These are phyloP conservation scores for Geotrichum siamense DNA, from an alignment of 1,139 yeast genomes.

Conservation along the genomic window DNA sequence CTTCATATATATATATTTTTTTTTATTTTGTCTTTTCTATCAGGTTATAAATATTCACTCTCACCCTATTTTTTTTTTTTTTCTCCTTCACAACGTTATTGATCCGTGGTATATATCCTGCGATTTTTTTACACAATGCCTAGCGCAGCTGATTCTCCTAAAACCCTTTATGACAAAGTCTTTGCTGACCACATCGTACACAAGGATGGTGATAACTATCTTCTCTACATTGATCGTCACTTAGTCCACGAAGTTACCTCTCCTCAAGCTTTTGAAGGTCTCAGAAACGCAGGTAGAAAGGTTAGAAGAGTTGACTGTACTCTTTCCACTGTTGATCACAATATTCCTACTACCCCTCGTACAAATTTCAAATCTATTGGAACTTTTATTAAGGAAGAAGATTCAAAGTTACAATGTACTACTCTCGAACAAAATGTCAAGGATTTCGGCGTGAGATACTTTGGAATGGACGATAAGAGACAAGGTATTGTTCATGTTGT, in stretches of 20 bases:
- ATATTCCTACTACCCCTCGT: slow-evolving; percentile 88
- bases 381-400: slow-evolving; percentile 83
- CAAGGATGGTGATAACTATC: slow-evolving; percentile 73
- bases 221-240: slow-evolving; percentile 91
- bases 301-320: slow-evolving; percentile 95
- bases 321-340: slow-evolving; percentile 95
- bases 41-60: background rate
- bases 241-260: slow-evolving; percentile 97
- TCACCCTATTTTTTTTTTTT: slow-evolving; percentile 1
- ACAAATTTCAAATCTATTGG: slow-evolving; percentile 62
- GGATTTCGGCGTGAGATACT: slow-evolving; percentile 80
- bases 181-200: slow-evolving; percentile 91
- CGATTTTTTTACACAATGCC: slow-evolving; percentile 21
- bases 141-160: slow-evolving; percentile 23
- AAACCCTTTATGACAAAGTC: slow-evolving; percentile 89
- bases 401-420: slow-evolving; percentile 83
- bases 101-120: background rate
- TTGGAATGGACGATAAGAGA: slow-evolving; percentile 88
- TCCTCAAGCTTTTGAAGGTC: slow-evolving; percentile 97
- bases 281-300: slow-evolving; percentile 72
- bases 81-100: slow-evolving; percentile 1
- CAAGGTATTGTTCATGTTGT: slow-evolving; percentile 98
- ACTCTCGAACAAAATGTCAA: slow-evolving; percentile 90
- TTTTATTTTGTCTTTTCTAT: slow-evolving; percentile 2
- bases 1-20: background rate